phyloP scores from a whole-genome alignment of 1,284 basidiomycete species.

The Puccinia horiana region DNA sequence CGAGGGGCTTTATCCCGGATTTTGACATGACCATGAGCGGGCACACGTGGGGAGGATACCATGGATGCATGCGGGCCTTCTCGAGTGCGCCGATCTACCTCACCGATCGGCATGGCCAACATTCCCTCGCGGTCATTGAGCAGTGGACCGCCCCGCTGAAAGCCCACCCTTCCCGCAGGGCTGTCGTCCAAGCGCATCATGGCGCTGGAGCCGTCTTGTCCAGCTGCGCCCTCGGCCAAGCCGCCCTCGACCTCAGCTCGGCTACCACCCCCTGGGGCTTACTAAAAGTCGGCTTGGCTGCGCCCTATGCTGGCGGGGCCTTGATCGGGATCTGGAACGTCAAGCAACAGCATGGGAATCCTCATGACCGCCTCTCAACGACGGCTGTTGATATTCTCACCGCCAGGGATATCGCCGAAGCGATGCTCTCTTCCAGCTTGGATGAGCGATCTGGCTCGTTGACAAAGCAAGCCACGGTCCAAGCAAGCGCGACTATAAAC shows the following conservation, averaged over 20 bases:
- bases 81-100: slow-evolving; percentile 24
- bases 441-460: background rate
- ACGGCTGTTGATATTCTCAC: slow-evolving; percentile 9
- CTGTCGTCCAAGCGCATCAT: slow-evolving; percentile 6
- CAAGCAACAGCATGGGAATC: background rate
- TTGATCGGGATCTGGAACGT: slow-evolving; percentile 45
- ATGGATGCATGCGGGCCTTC: slow-evolving; percentile 16
- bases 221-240: slow-evolving; percentile 5
- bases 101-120: slow-evolving; percentile 25
- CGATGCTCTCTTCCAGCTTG: background rate
- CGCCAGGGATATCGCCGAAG: slow-evolving; percentile 22
- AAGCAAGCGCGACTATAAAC: background rate
- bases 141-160: slow-evolving; percentile 14
- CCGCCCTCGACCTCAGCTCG: background rate
- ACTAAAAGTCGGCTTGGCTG: slow-evolving; percentile 17
- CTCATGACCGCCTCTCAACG: background rate
- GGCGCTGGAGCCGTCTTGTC: slow-evolving; percentile 7
- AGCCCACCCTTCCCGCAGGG: background rate
- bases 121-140: background rate
- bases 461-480: background rate
- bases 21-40: slow-evolving; percentile 39
- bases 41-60: slow-evolving; percentile 17
- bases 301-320: background rate
- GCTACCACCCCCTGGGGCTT: slow-evolving; percentile 17
- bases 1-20: slow-evolving; percentile 16